Evolutionary conservation across 2,329 filamentous ascomycete genomes (phyloP), one percentile per base, ranked within the genome.

Genomic region (Amesomyces nigricolor): DNA sequence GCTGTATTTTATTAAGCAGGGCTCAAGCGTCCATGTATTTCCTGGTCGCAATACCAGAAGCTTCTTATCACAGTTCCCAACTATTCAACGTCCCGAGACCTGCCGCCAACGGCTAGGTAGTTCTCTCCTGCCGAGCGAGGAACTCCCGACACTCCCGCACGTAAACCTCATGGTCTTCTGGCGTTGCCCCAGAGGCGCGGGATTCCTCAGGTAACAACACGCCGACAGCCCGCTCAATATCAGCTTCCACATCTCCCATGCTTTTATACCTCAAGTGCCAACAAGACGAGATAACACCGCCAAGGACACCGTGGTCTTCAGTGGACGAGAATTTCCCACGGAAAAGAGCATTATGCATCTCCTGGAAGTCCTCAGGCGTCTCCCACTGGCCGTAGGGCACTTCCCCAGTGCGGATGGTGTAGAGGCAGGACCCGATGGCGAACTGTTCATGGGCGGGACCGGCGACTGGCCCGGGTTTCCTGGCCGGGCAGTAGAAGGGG

Each of bases 161-260:
- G 11, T 11, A 48, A 32, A 39, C 4, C 10, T 38, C 46, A 38
- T 48, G 35, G 6, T 48, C 46, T 38, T 48, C 46, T 32, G 4
- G 32, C 4, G 46, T 26, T 17, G 26, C 5, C 38, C 32, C n/a
- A 48, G n/a, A 16, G 26, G 17, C 16, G 37, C 17, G 38, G 32
- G 4, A 11, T 38, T 48, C 32, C 32, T 48, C 46, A 11, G 32
- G 17, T 19, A 19, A 26, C 32, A 48, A n/a, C 32, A 22, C n/a
- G 8, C 46, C 46, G 17, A 48, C 16, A 39, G 11, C 46, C 32
- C 10, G 46, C 26, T 39, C 16, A 17, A 48, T 26, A 7, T 17
- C 46, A 38, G 32, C 46, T 48, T 48, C 46, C 17, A 48, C 46
- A 11, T 38, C 46, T 48, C 8, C 46, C 46, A 48, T 48, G 6